Percentiles rank a stretch among this genome's conserved stretches.
Evolutionary conservation across 2,329 filamentous ascomycete species (phyloP).

Genomic region (Hirsutella minnesotensis): DNA sequence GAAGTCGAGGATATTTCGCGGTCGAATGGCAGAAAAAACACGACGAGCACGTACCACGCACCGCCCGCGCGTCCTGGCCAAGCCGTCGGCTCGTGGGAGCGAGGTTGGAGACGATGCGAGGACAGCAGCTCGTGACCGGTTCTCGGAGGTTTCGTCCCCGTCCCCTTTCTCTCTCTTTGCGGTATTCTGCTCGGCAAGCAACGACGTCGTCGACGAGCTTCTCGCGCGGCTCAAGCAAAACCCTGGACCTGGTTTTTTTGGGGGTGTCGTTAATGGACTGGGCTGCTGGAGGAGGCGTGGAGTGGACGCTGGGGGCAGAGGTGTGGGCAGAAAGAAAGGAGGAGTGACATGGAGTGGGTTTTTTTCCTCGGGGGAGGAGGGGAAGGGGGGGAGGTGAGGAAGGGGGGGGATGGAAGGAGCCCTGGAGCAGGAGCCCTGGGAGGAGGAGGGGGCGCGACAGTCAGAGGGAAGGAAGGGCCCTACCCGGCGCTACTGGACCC

Average conservation of each 20-base stretch:
- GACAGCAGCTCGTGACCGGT: neutral
- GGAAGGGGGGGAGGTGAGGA: neutral
- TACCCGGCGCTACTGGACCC: no score
- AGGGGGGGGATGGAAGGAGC: neutral
- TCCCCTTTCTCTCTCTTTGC: neutral
- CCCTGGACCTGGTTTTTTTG: slow-evolving; percentile 16
- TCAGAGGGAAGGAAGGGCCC: no score
- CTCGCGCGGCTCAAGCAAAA: slow-evolving; percentile 11
- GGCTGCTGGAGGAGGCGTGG: slow-evolving; percentile 25
- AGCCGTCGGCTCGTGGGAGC: neutral
- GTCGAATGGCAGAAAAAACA: neutral
- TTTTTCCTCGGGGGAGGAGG: slow-evolving; percentile 3
- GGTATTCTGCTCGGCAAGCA: neutral
- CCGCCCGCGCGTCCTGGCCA: neutral
- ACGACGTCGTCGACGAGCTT: slow-evolving; percentile 5
- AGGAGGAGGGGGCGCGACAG: neutral
- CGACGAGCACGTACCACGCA: neutral
- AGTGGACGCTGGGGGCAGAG: slow-evolving; percentile 19
- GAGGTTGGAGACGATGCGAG: neutral
- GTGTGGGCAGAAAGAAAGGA: slow-evolving; percentile 20
- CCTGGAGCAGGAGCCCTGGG: no score
- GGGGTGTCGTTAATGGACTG: slow-evolving; percentile 27
- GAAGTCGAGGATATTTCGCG: neutral
- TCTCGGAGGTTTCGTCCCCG: slow-evolving; percentile 3
- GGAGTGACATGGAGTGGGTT: slow-evolving; percentile 12